These are phyloP conservation scores for Leishmania tropica DNA, from an alignment of 208 protist species.

Conservation along the genomic window DNA sequence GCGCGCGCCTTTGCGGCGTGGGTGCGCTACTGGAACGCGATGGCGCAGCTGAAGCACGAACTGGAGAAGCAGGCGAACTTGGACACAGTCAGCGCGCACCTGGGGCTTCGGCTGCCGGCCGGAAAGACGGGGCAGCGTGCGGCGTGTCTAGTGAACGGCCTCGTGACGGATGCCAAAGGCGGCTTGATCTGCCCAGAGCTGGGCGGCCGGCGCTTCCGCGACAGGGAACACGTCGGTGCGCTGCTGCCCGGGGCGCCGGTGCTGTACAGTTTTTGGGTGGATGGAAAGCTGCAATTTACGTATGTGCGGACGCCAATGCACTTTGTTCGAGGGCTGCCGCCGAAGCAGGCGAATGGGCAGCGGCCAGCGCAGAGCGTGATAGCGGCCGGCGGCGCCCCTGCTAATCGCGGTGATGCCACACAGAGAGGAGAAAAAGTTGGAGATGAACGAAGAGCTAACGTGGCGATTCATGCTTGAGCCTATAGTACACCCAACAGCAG, in stretches of 20 bases:
- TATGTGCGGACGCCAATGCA: not conserved
- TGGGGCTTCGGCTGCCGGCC: conserved; percentile 17
- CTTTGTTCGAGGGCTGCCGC: conserved; percentile 2
- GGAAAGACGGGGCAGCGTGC: not conserved
- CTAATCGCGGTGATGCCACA: not conserved
- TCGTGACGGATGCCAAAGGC: conserved; percentile 19
- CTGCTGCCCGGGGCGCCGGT: conserved; percentile 19
- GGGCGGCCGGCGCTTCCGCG: conserved; percentile 11
- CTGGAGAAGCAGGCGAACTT: not conserved
- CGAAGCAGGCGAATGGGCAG: not conserved
- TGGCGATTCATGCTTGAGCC: not conserved
- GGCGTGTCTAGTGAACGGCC: conserved; percentile 27
- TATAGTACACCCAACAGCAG: not conserved
- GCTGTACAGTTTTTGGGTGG: conserved; percentile 5
- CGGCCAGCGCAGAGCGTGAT: not conserved
- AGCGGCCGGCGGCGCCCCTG: not conserved
- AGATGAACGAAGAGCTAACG: not conserved
- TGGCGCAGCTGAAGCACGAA: conserved; percentile 16
- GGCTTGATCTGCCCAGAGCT: conserved; percentile 25
- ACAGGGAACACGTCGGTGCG: conserved; percentile 4
- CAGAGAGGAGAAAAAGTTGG: not conserved
- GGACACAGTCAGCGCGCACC: conserved; percentile 23
- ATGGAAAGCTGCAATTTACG: not conserved
- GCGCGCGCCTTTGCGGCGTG: conserved; percentile 22
- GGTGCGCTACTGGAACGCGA: conserved; percentile 30